Evolutionary conservation across 257 asterid species (phyloP).

Genomic region (Lantana camara): DNA sequence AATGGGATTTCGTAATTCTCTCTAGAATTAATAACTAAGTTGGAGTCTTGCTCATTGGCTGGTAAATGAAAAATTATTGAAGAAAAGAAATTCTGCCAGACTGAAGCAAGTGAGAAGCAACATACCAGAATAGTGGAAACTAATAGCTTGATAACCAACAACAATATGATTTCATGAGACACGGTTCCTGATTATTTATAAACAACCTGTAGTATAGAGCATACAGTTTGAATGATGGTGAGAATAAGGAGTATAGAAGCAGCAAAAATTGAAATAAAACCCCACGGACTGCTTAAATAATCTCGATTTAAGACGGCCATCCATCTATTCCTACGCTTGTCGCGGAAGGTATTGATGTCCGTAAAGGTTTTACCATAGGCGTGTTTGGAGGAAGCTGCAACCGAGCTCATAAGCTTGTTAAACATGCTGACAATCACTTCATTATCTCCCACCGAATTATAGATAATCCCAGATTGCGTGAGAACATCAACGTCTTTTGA

Average conservation of each 20-base stretch:
- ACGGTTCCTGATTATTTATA: no score
- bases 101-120: no score
- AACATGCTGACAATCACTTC: not conserved
- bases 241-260: not conserved
- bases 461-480: not conserved
- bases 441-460: not conserved
- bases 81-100: no score
- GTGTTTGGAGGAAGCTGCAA: not conserved
- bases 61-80: no score
- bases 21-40: no score
- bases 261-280: not conserved
- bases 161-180: no score
- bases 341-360: not conserved
- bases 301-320: not conserved
- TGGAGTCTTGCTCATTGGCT: no score
- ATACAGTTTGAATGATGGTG: not conserved
- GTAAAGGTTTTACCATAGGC: not conserved
- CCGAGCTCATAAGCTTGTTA: not conserved
- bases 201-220: not conserved
- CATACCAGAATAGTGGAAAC: no score
- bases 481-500: not conserved
- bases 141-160: no score
- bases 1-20: no score
- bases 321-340: not conserved
- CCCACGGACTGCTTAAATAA: not conserved